These are phyloP conservation scores for Acanthamoeba royreba DNA, from an alignment of 208 protist genomes.

Conservation along the genomic window DNA sequence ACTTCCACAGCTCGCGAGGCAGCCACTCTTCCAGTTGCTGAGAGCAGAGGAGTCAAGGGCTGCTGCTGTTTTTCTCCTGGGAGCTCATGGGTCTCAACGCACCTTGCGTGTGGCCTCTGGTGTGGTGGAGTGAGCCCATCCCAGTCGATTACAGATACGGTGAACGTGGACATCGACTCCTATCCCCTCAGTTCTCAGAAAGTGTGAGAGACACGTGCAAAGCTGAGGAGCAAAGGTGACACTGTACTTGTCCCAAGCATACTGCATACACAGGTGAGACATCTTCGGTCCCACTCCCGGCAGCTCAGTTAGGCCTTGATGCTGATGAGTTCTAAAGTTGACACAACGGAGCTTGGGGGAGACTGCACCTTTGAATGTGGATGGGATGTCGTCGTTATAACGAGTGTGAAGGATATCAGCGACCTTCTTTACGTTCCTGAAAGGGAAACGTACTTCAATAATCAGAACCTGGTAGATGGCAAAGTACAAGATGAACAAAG, in stretches of 20 bases:
- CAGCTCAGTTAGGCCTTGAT: conserved; percentile 39
- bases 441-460: too few species aligned
- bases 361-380: conserved; percentile 8
- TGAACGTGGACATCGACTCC: conserved; percentile 95
- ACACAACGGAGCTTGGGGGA: neutral
- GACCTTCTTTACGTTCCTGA: conserved; percentile 54
- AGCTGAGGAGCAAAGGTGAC: neutral
- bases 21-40: conserved; percentile 27
- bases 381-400: conserved; percentile 52
- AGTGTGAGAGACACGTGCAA: neutral
- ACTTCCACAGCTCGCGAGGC: conserved; percentile 78
- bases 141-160: conserved; percentile 87
- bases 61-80: neutral
- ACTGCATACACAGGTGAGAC: conserved; percentile 82
- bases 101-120: conserved; percentile 90
- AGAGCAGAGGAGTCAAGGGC: neutral
- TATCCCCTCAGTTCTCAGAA: conserved; percentile 82
- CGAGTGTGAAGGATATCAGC: conserved; percentile 15
- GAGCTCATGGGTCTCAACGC: conserved; percentile 89
- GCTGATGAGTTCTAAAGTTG: neutral
- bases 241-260: conserved; percentile 37
- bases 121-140: conserved; percentile 82
- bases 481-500: neutral
- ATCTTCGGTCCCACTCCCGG: conserved; percentile 94
- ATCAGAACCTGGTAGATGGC: neutral